Base-by-base conservation (phyloP, 176 grass and related monocot species). In the Lolium rigidum region DNA sequence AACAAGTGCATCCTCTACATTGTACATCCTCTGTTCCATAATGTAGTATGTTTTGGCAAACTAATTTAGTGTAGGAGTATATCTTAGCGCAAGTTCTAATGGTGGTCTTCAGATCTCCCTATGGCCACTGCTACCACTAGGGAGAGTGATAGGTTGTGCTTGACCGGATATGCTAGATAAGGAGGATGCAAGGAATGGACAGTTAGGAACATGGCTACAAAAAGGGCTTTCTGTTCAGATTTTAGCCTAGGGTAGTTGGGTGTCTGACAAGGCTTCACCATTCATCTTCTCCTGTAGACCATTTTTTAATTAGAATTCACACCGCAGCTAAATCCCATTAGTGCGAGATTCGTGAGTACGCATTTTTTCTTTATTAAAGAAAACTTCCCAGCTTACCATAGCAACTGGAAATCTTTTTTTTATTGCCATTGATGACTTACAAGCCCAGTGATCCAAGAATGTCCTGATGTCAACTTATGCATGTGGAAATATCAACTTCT, bases 371-470 rank as follows among this genome's bases (percentile, higher is more conserved):
- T n/a, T n/a, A 39, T 39, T 39, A 39, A 39, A 39, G 38, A 39
- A 39, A 39, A 5, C 38, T 31, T 38, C 48, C 24, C 72, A 76
- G 18, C 20, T 81, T 44, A 47, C 21, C 25, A 4, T 28, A 28
- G 20, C 47, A 74, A 55, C 46, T 35, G 13, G 76, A n/a, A n/a
- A 69, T n/a, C n/a, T n/a, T n/a, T 26, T 64, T 16, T 10, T 38
- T 81, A 48, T 67, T 75, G 4, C 57, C 35, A 80, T 74, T 75
- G 41, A 43, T 9, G 9, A n/a, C 21, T 71, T 84, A 60, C 46
- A 62, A 10, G n/a, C 15, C 20, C 26, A 64, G 7, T 14, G 65
- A 60, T 12, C 18, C 37, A 24, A 0, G 37, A 65, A 2, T 4
- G 6, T 43, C 15, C 28, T 60, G 51, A 16, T 81, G 26, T 28